Conservation (phyloP, 2,329 filamentous ascomycete genomes). For the Trichoderma cornu-damae region DNA sequence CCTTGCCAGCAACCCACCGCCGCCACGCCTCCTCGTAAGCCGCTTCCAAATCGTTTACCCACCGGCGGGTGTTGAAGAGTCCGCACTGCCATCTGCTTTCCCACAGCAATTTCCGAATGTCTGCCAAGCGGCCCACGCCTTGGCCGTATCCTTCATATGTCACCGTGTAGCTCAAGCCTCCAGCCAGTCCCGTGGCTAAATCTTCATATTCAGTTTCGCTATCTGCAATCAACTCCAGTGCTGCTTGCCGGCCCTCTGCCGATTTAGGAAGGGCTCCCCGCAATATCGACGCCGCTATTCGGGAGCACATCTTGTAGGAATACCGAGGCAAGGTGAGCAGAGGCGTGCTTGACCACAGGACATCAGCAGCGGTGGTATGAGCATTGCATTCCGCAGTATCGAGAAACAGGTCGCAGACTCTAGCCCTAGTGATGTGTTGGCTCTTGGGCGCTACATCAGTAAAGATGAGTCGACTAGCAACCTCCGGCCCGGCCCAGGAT, state of each 20-base stretch:
- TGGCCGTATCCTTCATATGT: slow-evolving; percentile 43
- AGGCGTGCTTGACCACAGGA: slow-evolving; percentile 93
- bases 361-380: slow-evolving; percentile 93
- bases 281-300: slow-evolving; percentile 94
- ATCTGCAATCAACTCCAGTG: slow-evolving; percentile 68
- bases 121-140: slow-evolving; percentile 64
- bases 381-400: slow-evolving; percentile 98
- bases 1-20: slow-evolving; percentile 76
- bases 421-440: slow-evolving; percentile 85
- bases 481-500: slow-evolving; percentile 77
- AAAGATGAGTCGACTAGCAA: slow-evolving; percentile 83
- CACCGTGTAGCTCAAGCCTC: slow-evolving; percentile 54
- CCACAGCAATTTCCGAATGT: slow-evolving; percentile 77
- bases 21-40: slow-evolving; percentile 87
- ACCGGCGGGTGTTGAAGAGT: slow-evolving; percentile 84
- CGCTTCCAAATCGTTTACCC: slow-evolving; percentile 83
- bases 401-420: slow-evolving; percentile 89
- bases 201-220: slow-evolving; percentile 82
- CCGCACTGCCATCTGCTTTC: slow-evolving; percentile 78
- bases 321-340: slow-evolving; percentile 86
- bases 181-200: slow-evolving; percentile 63
- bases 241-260: slow-evolving; percentile 60
- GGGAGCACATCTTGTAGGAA: slow-evolving; percentile 97
- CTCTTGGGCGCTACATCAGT: slow-evolving; percentile 96
- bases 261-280: slow-evolving; percentile 77